Evolutionary conservation across 768 basidiomycete species (phyloP), one percentile per base, ranked within the genome.

Genomic region (Tricholoma matsutake): DNA sequence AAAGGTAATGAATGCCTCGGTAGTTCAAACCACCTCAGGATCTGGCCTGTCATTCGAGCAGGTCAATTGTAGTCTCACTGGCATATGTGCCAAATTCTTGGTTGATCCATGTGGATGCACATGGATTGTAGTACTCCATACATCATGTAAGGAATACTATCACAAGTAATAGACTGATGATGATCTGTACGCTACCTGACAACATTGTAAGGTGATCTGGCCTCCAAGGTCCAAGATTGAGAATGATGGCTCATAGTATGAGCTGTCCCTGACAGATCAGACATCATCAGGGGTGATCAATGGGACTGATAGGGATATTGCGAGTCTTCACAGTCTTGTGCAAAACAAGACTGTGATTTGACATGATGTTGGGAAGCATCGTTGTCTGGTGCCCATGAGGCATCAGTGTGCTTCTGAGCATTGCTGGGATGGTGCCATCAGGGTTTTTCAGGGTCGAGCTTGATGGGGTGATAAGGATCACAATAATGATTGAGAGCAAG

Each of bases 61-160:
- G 43, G 43, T 14, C n/a, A 20, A 45, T 45, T 3, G 43, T 22
- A 20, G n/a, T 8, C 43, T 45, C 43, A 20, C 6, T 7, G 20
- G 43, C 20, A 20, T 7, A 14, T n/a, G 43, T 45, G 18, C 43
- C 20, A 22, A 10, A 6, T 11, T 45, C 43, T 22, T 14, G 7
- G 43, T 20, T 45, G 20, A 45, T 45, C n/a, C 43, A 45, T 22
- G 43, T 45, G 20, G 4, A 78, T 77, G 61, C 75, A 77, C 25
- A 63, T 67, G 43, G 78, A 78, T 56, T 61, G 64, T 7, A 64
- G 75, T 45, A 73, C 16, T 43, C n/a, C n/a, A 20, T 57, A n/a
- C 32, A 16, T 73, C 53, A 16, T 78, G 74, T 72, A 43, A 31
- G 25, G n/a, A n/a, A 43, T 18, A 43, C 6, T 20, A 18, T 20